Conservation (phyloP, 306 rosid genomes). For the Gynostemma pentaphyllum region DNA sequence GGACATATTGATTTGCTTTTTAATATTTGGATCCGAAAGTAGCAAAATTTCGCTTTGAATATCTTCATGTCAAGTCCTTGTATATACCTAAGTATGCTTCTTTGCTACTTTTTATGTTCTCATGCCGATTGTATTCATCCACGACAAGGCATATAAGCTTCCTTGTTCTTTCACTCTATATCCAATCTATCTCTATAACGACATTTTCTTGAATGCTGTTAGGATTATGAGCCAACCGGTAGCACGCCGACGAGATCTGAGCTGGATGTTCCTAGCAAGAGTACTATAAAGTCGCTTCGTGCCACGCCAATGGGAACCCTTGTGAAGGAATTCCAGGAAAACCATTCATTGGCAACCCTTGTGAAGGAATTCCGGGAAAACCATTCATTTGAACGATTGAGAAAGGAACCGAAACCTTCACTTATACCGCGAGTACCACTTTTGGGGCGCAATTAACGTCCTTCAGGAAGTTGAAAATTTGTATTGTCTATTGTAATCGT, state of each 20-base stretch:
- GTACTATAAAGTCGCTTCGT: constrained; percentile 71
- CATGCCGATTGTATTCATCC: background rate
- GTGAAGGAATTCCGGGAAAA: no score
- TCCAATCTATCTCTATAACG: background rate
- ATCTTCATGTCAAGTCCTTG: no score
- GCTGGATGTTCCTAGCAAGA: constrained; percentile 60
- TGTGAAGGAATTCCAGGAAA: constrained; percentile 79
- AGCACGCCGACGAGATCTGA: constrained; percentile 56
- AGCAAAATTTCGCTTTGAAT: no score
- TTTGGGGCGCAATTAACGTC: constrained; percentile 37
- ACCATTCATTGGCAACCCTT: no score
- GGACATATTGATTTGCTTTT: no score
- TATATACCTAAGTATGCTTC: no score
- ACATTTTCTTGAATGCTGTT: background rate
- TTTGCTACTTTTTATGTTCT: no score
- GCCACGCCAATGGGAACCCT: constrained; percentile 77
- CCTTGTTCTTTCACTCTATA: background rate
- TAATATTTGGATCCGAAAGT: background rate
- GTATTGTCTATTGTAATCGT: no score
- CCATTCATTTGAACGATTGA: constrained; percentile 36
- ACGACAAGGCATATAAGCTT: background rate
- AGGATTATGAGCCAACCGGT: constrained; percentile 91
- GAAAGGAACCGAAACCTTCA: constrained; percentile 70
- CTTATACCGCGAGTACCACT: constrained; percentile 93
- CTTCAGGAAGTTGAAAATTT: constrained; percentile 4